Evolutionary conservation across 1,139 yeast species (phyloP).

Genomic region (Geotrichum candidum): DNA sequence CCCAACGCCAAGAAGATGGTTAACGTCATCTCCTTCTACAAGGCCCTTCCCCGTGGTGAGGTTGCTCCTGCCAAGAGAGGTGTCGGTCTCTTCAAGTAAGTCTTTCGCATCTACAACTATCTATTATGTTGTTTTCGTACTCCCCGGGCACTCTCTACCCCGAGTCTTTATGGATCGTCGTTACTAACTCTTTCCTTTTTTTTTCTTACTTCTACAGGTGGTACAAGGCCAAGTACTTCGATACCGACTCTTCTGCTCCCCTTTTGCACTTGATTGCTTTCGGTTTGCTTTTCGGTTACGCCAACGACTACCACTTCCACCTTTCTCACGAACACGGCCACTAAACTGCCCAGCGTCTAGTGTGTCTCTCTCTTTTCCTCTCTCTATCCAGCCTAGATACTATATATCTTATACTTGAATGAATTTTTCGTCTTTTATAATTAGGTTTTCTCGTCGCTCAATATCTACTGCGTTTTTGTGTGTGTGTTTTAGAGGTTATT

Average conservation of each 20-base stretch:
- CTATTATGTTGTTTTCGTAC: neutral
- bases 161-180: neutral
- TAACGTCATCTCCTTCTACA: constrained; percentile 91
- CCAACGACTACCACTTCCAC: constrained; percentile 91
- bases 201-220: constrained; percentile 38
- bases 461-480: neutral
- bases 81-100: constrained; percentile 56
- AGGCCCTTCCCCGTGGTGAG: constrained; percentile 87
- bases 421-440: neutral
- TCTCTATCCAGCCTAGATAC: neutral
- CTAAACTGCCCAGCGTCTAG: constrained; percentile 1
- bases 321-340: constrained; percentile 49
- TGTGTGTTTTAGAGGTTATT: too few species aligned
- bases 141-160: constrained; percentile 11
- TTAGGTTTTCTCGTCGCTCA: neutral
- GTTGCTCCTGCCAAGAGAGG: constrained; percentile 69
- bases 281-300: constrained; percentile 74
- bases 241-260: constrained; percentile 68
- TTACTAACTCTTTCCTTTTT: neutral
- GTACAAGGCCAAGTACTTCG: constrained; percentile 65
- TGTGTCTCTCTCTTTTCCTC: too few species aligned
- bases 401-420: neutral
- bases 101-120: neutral
- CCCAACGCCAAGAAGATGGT: constrained; percentile 97
- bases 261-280: constrained; percentile 69